Evolutionary conservation across 495 filamentous ascomycete genomes (phyloP).

Genomic region (Daldinia childiae): DNA sequence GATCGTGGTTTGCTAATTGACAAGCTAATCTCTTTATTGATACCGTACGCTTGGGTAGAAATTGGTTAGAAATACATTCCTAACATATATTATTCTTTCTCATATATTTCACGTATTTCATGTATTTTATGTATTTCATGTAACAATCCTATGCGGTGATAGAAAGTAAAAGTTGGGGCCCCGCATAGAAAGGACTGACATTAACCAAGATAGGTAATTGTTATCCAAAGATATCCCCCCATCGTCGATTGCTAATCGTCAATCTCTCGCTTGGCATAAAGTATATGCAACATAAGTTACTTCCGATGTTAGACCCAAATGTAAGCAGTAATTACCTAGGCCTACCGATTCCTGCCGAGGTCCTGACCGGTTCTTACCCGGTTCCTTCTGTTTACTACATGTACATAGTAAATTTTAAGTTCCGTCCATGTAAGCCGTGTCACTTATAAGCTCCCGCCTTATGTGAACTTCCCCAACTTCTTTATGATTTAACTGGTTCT

Average conservation of each 20-base stretch:
- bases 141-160: slow-evolving; percentile 22
- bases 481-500: neutral
- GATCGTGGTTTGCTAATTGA: neutral
- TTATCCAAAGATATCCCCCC: neutral
- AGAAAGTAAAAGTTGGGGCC: slow-evolving; percentile 13
- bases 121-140: no score
- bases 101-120: no score
- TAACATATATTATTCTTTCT: neutral
- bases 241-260: slow-evolving; percentile 8
- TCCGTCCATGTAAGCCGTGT: neutral
- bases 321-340: neutral
- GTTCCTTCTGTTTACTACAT: neutral
- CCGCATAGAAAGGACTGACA: slow-evolving; percentile 2
- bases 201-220: slow-evolving; percentile 18
- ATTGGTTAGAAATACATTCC: neutral
- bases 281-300: neutral
- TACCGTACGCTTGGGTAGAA: neutral
- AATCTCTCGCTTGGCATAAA: neutral
- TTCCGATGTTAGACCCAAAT: neutral
- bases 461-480: slow-evolving; percentile 10
- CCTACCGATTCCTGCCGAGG: slow-evolving; percentile 19
- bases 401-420: neutral
- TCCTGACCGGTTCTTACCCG: neutral
- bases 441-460: neutral
- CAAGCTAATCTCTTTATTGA: neutral